Evolutionary conservation across 441 rosid species (phyloP), one percentile per base, ranked within the genome.

Genomic region (Brassica balearica): DNA sequence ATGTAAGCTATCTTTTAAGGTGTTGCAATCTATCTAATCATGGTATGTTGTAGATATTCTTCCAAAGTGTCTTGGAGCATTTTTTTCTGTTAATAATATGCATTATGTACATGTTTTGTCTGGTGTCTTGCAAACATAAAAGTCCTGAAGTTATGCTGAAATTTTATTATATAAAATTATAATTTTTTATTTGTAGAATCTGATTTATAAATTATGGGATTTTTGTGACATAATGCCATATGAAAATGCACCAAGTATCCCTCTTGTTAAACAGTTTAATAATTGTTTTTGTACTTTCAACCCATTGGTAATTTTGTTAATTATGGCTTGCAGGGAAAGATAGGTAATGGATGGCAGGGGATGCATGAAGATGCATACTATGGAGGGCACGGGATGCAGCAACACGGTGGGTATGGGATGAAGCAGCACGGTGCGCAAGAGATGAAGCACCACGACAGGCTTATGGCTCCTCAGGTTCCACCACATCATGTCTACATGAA

Each of bases 391-490:
- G 65, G 65, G 65, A 59, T 59, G 63, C 63, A 60, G 61, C 61
- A 56, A 56, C 61, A 19, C 61, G 60, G 61, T 56, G 23, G 68
- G 5, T 14, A 77, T 7, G 80, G 65, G 7, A 65, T 71, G 71
- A 32, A 77, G 55, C 55, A 71, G 38, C 55, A 19, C 0, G 56
- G 43, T 36, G 43, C 43, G 10, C 10, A 36, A 36, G 43, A 9
- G 10, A 65, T 71, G 76, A 22, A 77, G 55, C 56, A 71, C 55
- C 55, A n/a, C 0, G 56, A 32, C 32, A 72, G 6, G 77, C 68
- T 65, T n/a, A 72, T 72, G 81, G 53, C 68, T 72, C 77, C 72
- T 6, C 67, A 71, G 3, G 62, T 9, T 71, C 68, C 77, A 77
- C 77, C 81, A 19, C 53, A 3, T 59, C 60, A 56, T 58, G 20